A percentile compares a stretch with the other conserved stretches of the same genome.
phyloP scores from a whole-genome alignment of 2,329 filamentous ascomycete genomes.

The Alternaria rosae region DNA sequence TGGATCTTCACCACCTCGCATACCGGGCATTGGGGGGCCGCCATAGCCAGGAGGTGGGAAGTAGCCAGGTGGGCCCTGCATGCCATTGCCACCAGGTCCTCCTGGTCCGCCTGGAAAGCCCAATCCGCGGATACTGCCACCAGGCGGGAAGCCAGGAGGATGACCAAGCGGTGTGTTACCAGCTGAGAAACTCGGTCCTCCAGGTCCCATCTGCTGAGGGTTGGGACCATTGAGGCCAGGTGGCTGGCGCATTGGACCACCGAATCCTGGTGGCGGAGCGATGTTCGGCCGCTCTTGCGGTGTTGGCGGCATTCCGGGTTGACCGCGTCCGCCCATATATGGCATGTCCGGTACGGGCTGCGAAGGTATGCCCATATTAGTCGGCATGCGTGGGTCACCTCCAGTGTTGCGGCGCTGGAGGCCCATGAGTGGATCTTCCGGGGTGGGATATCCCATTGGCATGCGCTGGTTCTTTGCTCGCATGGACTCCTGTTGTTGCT shows the following conservation, averaged over 20 bases:
- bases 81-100: constrained; percentile 35
- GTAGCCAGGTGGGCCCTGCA: constrained; percentile 47
- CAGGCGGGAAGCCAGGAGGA: constrained; percentile 45
- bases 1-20: constrained; percentile 46
- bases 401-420: constrained; percentile 50
- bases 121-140: constrained; percentile 40
- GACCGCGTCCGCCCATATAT: constrained; percentile 43
- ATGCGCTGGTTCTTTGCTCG: constrained; percentile 42
- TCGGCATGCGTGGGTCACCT: constrained; percentile 47
- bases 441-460: constrained; percentile 42
- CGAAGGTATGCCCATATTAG: constrained; percentile 53
- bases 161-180: constrained; percentile 50
- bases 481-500: constrained; percentile 42
- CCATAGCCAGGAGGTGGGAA: constrained; percentile 45
- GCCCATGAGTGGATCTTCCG: constrained; percentile 43
- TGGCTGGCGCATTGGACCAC: constrained; percentile 47
- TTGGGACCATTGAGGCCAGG: constrained; percentile 42
- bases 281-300: constrained; percentile 48
- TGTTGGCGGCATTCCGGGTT: constrained; percentile 47
- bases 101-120: constrained; percentile 40
- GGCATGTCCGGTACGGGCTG: constrained; percentile 47
- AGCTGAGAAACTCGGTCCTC: constrained; percentile 44
- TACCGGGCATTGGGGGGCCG: constrained; percentile 38
- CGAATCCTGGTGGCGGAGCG: constrained; percentile 47
- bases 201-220: constrained; percentile 42